Base-by-base conservation (phyloP, 148 eudicot genomes). In the Spergularia bocconei region DNA sequence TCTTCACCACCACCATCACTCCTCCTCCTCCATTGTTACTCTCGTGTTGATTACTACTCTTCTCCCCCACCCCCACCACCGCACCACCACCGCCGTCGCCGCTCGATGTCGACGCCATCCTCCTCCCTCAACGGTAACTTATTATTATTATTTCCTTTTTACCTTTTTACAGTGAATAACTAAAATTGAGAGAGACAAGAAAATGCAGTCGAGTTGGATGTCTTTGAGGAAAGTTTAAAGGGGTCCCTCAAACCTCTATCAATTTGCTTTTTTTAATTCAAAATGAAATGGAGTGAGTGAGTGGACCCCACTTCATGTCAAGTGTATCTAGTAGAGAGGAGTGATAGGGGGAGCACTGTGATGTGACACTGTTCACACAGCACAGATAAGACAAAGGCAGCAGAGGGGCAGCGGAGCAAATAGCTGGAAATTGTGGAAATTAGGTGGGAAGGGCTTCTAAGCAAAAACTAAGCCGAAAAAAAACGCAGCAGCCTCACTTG, bases 1-100 rank as follows among this genome's bases (percentile, higher is more conserved):
- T 53, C 76, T 74, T 25, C 72, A 79, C 85, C 10, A 19, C 85
- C 82, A 15, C 72, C 74, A 57, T 77, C 78, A 64, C 85, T 3
- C 2, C 36, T n/a, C n/a, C n/a, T n/a, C n/a, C n/a, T 85, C 82
- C 80, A 56, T 68, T 63, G 0, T 59, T 80, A 13, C 68, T 25
- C 60, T 67, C 55, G 36, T 72, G 67, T 5, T 77, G 17, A 62
- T 44, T 58, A 25, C 21, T 75, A 33, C 21, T 79, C 85, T 47
- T 84, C 79, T 29, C 63, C 70, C n/a, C 87, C 83, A 47, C 83
- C 83, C 6, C 79, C 79, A 29, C 63, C 76, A 33, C 75, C 77
- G 79, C 87, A 58, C 85, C 80, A 20, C 68, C 74, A 11, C 25
- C 78, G 0, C 52, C 76, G 60, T 52, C 83, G 48, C 79, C 83